Base-by-base conservation (phyloP, 2,329 filamentous ascomycete species). In the Cytospora leucostoma region DNA sequence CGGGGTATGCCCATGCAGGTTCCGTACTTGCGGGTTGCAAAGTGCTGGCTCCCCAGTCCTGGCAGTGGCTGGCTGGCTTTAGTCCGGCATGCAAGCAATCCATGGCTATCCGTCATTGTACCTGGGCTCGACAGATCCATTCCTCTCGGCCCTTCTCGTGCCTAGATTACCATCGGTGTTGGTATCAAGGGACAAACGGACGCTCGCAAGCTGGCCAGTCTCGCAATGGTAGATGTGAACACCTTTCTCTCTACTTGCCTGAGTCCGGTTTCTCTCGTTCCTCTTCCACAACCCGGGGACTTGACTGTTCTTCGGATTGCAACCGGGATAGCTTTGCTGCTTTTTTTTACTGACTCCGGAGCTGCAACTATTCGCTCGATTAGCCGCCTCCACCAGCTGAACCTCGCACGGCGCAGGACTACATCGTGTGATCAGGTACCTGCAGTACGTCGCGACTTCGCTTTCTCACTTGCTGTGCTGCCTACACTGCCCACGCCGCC, bases 351-450 rank as follows among this genome's bases (percentile, higher is more conserved):
- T 27, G 27, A 27, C 27, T 27, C 58, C 63, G 59, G 59, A 65
- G 64, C 54, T 47, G 54, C 54, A 65, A 7, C 61, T 51, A 56
- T 62, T 65, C 57, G 52, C 52, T 65, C 60, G 49, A 49, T 69
- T 70, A 73, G 64, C 64, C 54, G 64, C 64, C 64, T 61, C 61
- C 64, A 65, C 61, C 27, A 64, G 52, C 47, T 59, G 44, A 47
- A 47, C 7, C 44, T 47, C 44, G 44, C 44, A 47, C 44, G 44
- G 44, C 59, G 59, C 32, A 19, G 59, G 38, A 54, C 57, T 59
- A 61, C 59, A 35, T 53, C 56, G 54, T 52, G 49, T 54, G 56
- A 56, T 61, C 61, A 51, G 54, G 57, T 61, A 61, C 58, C 59
- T 61, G 59, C 59, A 37, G 63, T 50, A 44, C 55, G 47, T 55